A percentile compares a stretch with the other conserved stretches of the same genome.
phyloP scores from a whole-genome alignment of 176 grass and related monocot genomes.

The Neostapfia colusana region DNA sequence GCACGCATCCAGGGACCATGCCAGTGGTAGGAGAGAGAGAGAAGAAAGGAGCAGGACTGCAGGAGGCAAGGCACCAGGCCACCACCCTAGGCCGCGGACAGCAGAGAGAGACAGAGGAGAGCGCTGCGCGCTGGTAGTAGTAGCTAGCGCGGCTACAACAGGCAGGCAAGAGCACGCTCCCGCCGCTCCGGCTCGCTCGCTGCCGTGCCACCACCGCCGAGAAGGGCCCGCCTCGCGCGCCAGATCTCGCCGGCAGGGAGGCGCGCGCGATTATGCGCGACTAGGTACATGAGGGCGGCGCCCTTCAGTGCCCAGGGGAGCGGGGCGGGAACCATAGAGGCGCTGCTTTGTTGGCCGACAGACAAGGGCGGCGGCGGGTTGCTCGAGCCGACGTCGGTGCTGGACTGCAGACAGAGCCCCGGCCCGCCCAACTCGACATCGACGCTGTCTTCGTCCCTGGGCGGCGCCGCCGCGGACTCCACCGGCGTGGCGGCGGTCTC shows the following conservation, averaged over 20 bases:
- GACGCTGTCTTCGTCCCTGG: constrained; percentile 48
- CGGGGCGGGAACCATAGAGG: constrained; percentile 32
- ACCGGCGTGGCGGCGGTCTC: constrained; percentile 58
- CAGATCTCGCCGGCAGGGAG: neutral
- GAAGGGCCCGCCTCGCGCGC: neutral
- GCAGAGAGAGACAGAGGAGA: neutral
- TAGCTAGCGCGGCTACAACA: neutral
- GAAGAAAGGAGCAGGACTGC: too few species aligned
- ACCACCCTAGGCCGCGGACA: neutral
- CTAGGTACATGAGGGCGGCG: constrained; percentile 72
- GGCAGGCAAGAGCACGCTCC: neutral
- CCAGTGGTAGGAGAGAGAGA: neutral
- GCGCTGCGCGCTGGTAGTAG: too few species aligned
- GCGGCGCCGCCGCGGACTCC: constrained; percentile 45
- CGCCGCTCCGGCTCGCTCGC: neutral
- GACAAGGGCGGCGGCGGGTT: neutral
- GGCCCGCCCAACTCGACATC: constrained; percentile 49
- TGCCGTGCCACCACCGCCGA: neutral
- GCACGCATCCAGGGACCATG: constrained; percentile 72
- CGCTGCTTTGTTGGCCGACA: constrained; percentile 28
- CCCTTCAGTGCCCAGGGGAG: constrained; percentile 59
- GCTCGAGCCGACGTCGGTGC: constrained; percentile 59
- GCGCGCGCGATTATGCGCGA: constrained; percentile 33
- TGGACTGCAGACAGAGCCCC: constrained; percentile 60
- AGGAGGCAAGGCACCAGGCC: neutral